Evolutionary conservation across 73 alveolate species (phyloP).

Genomic region (Tetrahymena malaccensis): DNA sequence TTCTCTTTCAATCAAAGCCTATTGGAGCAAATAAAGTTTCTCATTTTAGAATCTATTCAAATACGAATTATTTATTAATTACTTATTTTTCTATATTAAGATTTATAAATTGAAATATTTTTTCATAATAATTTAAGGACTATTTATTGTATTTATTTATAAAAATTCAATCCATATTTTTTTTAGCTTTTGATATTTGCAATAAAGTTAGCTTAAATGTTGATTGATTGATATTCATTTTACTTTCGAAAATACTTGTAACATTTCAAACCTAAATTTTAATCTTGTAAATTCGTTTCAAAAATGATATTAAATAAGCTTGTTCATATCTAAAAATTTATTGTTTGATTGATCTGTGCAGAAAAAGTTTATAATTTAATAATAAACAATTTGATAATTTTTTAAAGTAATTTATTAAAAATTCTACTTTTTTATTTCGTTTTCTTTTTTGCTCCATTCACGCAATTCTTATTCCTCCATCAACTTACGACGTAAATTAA

Average conservation of each 20-base stretch:
- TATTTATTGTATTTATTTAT: background rate
- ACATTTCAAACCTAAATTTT: background rate
- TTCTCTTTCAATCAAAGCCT: constrained; percentile 81
- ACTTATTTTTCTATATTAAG: background rate
- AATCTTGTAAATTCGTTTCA: background rate
- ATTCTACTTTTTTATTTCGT: constrained; percentile 70
- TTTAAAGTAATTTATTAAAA: background rate
- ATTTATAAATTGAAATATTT: no score
- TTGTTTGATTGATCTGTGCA: background rate
- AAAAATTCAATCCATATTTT: no score
- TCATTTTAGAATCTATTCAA: constrained; percentile 61
- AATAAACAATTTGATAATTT: background rate
- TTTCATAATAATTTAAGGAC: background rate
- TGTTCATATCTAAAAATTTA: background rate
- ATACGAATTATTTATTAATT: background rate
- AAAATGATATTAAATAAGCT: background rate
- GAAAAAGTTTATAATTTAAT: no score
- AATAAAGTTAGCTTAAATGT: no score
- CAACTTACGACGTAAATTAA: constrained; percentile 79
- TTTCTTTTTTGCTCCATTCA: constrained; percentile 96
- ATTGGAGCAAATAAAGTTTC: constrained; percentile 67
- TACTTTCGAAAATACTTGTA: no score
- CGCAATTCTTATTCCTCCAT: constrained; percentile 96
- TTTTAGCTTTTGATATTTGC: no score
- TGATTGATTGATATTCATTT: no score